phyloP scores from a whole-genome alignment of 208 protist genomes.

The Angomonas ambiguus region DNA sequence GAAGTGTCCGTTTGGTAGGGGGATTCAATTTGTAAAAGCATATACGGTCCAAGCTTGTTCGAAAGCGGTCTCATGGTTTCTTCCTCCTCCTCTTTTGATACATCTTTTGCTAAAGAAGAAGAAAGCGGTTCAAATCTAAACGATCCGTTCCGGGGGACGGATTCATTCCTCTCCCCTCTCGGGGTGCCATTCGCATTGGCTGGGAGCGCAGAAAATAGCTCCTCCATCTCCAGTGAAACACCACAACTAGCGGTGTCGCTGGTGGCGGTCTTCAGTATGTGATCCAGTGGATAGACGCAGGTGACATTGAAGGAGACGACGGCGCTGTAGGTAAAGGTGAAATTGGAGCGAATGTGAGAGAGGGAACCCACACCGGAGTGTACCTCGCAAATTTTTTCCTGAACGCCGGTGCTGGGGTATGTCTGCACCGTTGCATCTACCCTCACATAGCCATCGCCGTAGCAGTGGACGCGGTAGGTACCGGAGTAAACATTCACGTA shows the following conservation, averaged over 20 bases:
- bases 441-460: constrained; percentile 19
- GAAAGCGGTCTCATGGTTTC: neutral
- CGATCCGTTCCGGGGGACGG: neutral
- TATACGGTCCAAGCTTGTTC: neutral
- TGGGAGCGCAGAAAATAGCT: neutral
- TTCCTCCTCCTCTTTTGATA: neutral
- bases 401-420: neutral
- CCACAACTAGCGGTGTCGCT: constrained; percentile 22
- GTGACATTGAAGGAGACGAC: neutral
- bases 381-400: neutral
- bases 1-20: neutral
- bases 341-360: constrained; percentile 1
- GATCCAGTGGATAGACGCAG: neutral
- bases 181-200: neutral
- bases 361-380: neutral
- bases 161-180: neutral
- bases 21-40: constrained; percentile 4
- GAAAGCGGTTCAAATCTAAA: neutral
- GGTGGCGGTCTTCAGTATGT: neutral
- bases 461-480: constrained; percentile 29
- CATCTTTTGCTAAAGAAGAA: too few species aligned
- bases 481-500: constrained; percentile 20
- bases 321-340: neutral
- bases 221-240: constrained; percentile 24
- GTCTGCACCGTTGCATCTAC: constrained; percentile 11